Conservation (phyloP, 1,139 yeast species). For the Saccharomycopsis crataegensis region DNA sequence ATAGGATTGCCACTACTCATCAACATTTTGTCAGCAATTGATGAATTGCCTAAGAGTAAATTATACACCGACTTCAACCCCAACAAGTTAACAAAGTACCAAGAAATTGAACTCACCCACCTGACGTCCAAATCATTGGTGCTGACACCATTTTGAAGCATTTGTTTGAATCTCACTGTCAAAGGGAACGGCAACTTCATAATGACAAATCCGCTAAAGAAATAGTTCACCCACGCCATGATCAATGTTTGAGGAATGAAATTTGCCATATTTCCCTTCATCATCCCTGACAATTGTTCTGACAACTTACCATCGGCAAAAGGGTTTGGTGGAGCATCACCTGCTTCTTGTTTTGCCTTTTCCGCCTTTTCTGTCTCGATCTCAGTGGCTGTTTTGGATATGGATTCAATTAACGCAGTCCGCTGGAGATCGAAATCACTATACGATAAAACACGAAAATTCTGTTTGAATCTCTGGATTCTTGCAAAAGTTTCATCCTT, state of each 20-base stretch:
- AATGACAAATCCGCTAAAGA: slow-evolving; percentile 86
- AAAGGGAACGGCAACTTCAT: slow-evolving; percentile 78
- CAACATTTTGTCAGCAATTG: slow-evolving; percentile 33
- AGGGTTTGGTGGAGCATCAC: slow-evolving; percentile 49
- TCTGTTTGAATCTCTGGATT: slow-evolving; percentile 45
- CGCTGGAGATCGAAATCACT: slow-evolving; percentile 38
- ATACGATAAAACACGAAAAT: slow-evolving; percentile 39
- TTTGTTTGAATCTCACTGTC: slow-evolving; percentile 80
- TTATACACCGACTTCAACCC: slow-evolving; percentile 81
- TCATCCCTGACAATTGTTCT: slow-evolving; percentile 73
- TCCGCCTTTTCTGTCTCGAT: slow-evolving; percentile 24
- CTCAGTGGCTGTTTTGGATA: slow-evolving; percentile 22
- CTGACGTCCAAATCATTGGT: slow-evolving; percentile 83
- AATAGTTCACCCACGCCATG: slow-evolving; percentile 95
- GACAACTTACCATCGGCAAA: slow-evolving; percentile 63
- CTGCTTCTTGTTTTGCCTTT: slow-evolving; percentile 35
- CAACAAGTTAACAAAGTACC: slow-evolving; percentile 87
- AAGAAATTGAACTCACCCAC: slow-evolving; percentile 95
- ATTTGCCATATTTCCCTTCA: slow-evolving; percentile 74
- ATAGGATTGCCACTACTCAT: slow-evolving; percentile 22
- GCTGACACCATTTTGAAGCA: slow-evolving; percentile 83
- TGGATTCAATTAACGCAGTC: slow-evolving; percentile 19
- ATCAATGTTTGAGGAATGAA: slow-evolving; percentile 87
- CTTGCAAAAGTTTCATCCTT: slow-evolving; percentile 54
- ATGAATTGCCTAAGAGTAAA: slow-evolving; percentile 53